Percentiles rank a stretch among this genome's conserved stretches.
Evolutionary conservation across 805 yeast genomes (phyloP).

Genomic region (Priceomyces medius): DNA sequence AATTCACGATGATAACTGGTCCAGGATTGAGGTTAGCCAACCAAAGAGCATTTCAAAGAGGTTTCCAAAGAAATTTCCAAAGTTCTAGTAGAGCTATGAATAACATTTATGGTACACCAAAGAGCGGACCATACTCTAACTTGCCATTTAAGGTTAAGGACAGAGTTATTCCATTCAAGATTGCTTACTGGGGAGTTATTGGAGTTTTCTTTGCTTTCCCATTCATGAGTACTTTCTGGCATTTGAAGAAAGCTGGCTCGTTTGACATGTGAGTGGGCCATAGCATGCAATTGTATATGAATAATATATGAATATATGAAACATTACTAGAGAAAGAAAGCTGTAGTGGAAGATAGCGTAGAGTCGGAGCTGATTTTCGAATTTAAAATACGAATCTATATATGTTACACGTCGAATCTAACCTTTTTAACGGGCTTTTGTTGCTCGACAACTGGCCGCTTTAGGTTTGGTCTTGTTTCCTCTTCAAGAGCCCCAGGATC

Average conservation of each 20-base stretch:
- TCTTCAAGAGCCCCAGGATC: slow-evolving; percentile 19
- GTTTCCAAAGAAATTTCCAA: slow-evolving; percentile 42
- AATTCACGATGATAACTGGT: slow-evolving; percentile 24
- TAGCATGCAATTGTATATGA: slow-evolving; percentile 3
- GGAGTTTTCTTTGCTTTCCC: slow-evolving; percentile 58
- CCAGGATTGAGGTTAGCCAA: slow-evolving; percentile 12
- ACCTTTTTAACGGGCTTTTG: slow-evolving; percentile 27
- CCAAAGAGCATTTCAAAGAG: slow-evolving; percentile 8
- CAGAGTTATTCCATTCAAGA: slow-evolving; percentile 75
- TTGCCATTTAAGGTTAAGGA: slow-evolving; percentile 91
- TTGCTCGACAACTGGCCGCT: slow-evolving; percentile 17
- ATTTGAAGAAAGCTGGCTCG: slow-evolving; percentile 83
- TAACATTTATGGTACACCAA: slow-evolving; percentile 39
- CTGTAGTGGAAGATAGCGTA: background rate
- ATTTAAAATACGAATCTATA: background rate
- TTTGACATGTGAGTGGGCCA: slow-evolving; percentile 13
- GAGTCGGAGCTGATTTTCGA: too few species aligned
- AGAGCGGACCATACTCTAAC: slow-evolving; percentile 80
- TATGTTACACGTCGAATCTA: slow-evolving; percentile 22
- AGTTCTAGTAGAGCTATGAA: slow-evolving; percentile 39
- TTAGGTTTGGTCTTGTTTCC: slow-evolving; percentile 20
- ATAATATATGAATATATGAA: slow-evolving; percentile 1
- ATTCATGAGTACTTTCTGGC: slow-evolving; percentile 74
- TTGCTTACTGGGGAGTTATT: slow-evolving; percentile 77
- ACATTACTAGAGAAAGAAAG: background rate